These are phyloP conservation scores for Phalaenopsis hybrid DNA, from an alignment of 116 monocot genomes.

Conservation along the genomic window DNA sequence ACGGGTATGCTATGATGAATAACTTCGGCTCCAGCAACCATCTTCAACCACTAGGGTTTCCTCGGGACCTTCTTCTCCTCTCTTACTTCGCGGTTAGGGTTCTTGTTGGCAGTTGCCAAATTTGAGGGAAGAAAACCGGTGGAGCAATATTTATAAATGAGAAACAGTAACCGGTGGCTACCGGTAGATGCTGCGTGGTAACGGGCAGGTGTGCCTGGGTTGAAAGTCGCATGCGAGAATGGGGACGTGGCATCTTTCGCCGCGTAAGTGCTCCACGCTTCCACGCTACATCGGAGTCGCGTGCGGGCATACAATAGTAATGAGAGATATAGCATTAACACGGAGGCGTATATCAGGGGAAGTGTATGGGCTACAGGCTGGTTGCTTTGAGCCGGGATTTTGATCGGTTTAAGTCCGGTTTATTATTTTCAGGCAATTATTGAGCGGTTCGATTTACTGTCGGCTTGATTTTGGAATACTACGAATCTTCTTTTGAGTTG, in stretches of 20 bases:
- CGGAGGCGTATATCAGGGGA: too few relatives aligned
- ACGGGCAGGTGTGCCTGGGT: neutral
- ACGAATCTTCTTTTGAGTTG: too few relatives aligned
- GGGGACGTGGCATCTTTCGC: neutral
- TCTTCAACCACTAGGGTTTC: conserved; percentile 4
- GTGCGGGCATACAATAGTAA: neutral
- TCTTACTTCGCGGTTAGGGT: neutral
- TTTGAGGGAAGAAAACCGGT: neutral
- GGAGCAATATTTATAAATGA: neutral
- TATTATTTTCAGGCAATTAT: too few relatives aligned
- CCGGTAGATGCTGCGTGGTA: neutral
- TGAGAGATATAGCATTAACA: neutral
- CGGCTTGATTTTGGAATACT: too few relatives aligned
- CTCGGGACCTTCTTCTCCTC: neutral
- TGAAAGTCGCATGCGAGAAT: neutral
- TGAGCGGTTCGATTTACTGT: too few relatives aligned
- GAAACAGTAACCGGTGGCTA: conserved; percentile 5
- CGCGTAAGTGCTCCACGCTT: neutral
- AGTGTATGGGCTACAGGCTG: too few relatives aligned
- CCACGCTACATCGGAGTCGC: neutral
- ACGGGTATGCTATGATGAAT: conserved; percentile 34
- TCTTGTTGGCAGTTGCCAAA: neutral
- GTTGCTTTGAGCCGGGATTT: too few relatives aligned
- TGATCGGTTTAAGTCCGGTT: too few relatives aligned
- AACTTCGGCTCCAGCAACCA: conserved; percentile 49